Base-by-base conservation (phyloP, 2,329 filamentous ascomycete species). In the Arachnopeziza araneosa region DNA sequence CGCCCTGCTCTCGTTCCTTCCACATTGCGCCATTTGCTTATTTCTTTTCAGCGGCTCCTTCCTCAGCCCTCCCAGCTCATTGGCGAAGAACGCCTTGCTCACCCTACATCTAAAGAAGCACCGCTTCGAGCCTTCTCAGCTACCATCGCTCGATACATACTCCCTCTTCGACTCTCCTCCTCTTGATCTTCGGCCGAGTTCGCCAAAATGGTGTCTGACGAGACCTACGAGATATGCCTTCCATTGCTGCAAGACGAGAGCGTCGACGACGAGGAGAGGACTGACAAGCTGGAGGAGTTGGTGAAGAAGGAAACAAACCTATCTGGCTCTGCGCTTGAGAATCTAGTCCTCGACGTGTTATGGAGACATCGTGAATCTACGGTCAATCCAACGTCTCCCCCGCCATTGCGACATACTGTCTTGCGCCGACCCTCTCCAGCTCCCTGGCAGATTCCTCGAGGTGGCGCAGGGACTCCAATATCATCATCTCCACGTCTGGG, bases 181-280 rank as follows among this genome's bases (percentile, higher is more conserved):
- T 55, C 36, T 55, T 54, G n/a, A 44, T 44, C 26, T 22, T n/a
- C 52, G 8, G 22, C 52, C 12, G 23, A 12, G 24, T 24, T 54
- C 52, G 24, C 51, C 56, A 70, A 56, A 36, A 97, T 98, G 93
- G 87, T 96, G 64, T 90, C 93, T 69, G 93, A 98, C 80, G 87
- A 93, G 69, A 86, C 93, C 59, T 96, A 96, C 79, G 92, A 97
- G 69, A 84, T 95, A 71, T 96, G 92, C 75, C 85, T 96, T 73
- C 90, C 91, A 56, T 84, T 97, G 72, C 83, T 99, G 65, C 87
- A 95, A 78, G 88, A 97, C 76, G 78, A 85, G 60, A 80, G 82
- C 58, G 81, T 96, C 63, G 91, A 96, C 69, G 95, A 98, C 65
- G 95, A 99, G 76, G 93, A 97, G 72, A 96, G 95, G 80, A 93